These are phyloP conservation scores for Lecanicillium sp. DNA, from an alignment of 2,329 filamentous ascomycete species.

Conservation along the genomic window DNA sequence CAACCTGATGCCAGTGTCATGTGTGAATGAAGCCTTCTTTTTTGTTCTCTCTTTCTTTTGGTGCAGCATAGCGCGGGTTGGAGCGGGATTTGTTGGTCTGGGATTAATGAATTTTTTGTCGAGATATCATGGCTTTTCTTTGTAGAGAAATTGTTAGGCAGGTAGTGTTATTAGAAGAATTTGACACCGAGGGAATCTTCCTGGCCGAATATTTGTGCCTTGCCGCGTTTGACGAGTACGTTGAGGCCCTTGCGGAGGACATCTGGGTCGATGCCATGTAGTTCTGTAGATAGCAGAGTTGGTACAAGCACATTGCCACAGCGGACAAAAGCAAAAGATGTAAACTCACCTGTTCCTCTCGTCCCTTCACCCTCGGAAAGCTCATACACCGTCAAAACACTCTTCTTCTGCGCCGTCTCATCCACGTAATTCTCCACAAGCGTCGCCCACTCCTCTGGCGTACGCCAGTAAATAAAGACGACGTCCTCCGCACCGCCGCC, in stretches of 20 bases:
- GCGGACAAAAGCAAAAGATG: too few species aligned
- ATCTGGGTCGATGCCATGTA: slow-evolving; percentile 81
- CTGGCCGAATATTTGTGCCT: slow-evolving; percentile 86
- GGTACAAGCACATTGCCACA: neutral
- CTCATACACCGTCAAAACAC: slow-evolving; percentile 89
- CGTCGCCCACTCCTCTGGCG: slow-evolving; percentile 83
- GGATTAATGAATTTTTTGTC: too few species aligned
- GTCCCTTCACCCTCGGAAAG: slow-evolving; percentile 80
- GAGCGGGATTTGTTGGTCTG: neutral
- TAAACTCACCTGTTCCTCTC: slow-evolving; percentile 53
- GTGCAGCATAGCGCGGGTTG: neutral
- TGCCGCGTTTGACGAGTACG: slow-evolving; percentile 80
- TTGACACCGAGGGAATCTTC: slow-evolving; percentile 90
- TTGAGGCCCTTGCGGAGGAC: slow-evolving; percentile 72
- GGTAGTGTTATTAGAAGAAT: slow-evolving; percentile 63
- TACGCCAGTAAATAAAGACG: slow-evolving; percentile 77
- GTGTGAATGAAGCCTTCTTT: neutral
- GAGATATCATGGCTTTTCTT: neutral
- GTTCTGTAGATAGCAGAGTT: slow-evolving; percentile 45
- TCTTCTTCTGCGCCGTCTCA: slow-evolving; percentile 78
- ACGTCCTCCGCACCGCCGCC: slow-evolving; percentile 36
- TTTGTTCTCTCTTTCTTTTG: neutral
- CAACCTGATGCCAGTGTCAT: neutral
- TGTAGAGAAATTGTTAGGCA: neutral
- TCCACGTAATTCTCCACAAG: slow-evolving; percentile 76